Evolutionary conservation across 192 early-diverging fungal species (phyloP).

Genomic region (Entophlyctis luteolus): DNA sequence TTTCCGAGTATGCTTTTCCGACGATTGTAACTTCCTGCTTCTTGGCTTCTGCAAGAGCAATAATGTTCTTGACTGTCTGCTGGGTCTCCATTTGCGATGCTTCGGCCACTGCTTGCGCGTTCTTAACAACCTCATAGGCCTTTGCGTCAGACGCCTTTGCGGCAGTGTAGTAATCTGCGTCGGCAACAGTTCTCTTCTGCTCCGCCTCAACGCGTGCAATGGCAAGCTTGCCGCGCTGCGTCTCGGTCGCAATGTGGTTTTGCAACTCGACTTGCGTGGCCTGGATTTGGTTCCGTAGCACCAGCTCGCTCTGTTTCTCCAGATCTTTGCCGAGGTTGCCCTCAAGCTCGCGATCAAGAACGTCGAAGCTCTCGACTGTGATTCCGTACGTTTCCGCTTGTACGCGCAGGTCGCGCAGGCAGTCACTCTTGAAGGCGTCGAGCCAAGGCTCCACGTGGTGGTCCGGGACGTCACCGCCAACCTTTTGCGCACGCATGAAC

Average conservation of each 20-base stretch:
- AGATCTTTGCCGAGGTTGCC: conserved; percentile 44
- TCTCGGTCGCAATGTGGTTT: conserved; percentile 48
- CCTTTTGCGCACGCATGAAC: conserved; percentile 47
- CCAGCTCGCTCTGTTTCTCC: conserved; percentile 39
- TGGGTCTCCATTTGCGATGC: conserved; percentile 33
- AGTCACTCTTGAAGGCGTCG: conserved; percentile 46
- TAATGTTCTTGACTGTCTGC: conserved; percentile 49
- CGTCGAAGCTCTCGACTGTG: conserved; percentile 42
- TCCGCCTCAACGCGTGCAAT: conserved; percentile 41
- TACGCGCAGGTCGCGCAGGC: conserved; percentile 34
- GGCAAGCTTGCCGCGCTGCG: conserved; percentile 36
- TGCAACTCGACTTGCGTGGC: conserved; percentile 43
- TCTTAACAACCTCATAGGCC: conserved; percentile 37
- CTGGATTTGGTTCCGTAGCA: conserved; percentile 45
- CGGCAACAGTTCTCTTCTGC: conserved; percentile 38
- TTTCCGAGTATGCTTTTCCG: conserved; percentile 30
- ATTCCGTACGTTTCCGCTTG: conserved; percentile 40
- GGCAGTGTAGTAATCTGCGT: conserved; percentile 37
- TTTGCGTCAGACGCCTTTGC: conserved; percentile 32
- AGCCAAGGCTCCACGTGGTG: conserved; percentile 41
- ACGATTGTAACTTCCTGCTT: conserved; percentile 34
- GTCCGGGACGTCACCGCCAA: conserved; percentile 44
- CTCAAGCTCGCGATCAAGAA: conserved; percentile 43
- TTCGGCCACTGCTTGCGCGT: conserved; percentile 38
- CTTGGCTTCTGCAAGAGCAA: conserved; percentile 41